Evolutionary conservation across 2,329 filamentous ascomycete species (phyloP), one percentile per base, ranked within the genome.

Genomic region (Hypoxylon sp.): DNA sequence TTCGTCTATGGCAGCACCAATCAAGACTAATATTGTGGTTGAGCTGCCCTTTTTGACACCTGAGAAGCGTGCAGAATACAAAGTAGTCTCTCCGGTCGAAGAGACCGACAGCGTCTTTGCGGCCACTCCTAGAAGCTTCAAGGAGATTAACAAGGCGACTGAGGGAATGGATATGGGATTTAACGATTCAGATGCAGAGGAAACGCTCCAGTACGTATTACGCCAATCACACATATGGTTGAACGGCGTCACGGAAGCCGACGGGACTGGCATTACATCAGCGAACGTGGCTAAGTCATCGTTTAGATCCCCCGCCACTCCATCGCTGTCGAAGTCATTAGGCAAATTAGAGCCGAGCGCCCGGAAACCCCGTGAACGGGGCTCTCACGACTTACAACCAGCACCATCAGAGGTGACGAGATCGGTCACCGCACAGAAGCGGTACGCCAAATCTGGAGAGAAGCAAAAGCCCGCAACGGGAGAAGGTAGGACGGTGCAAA

Each of bases 141-240:
- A 65, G 34, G 66, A 72, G 34, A 71, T 74, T 45, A 71, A 71
- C 43, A 45, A 60, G 11, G 51, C 63, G 2, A 62, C 55, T 32
- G 36, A 59, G 13, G 55, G 19, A 10, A n/a, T 17, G 14, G 48
- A 30, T 23, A 30, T 21, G 11, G 52, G 64, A 28, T 52, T 58
- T 13, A 60, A 63, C 6, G 63, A 64, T 14, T 69, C 64, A 0
- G 59, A 61, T 2, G 56, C 23, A 17, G 64, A 64, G 9, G 67
- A 70, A 55, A 67, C 67, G 3, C 58, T 75, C 2, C 58, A 64
- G n/a, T 72, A 72, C 34, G 71, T 75, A 19, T 28, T 75, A 43
- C 61, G 60, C 6, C 65, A 72, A 46, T 74, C 73, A 14, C 70
- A 71, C 11, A 51, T 5, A 13, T 75, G 72, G 73, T 50, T 75